A percentile compares a stretch with the other conserved stretches of the same genome.
Evolutionary conservation across 1,284 basidiomycete species (phyloP).

Genomic region (Inonotus obliquus): DNA sequence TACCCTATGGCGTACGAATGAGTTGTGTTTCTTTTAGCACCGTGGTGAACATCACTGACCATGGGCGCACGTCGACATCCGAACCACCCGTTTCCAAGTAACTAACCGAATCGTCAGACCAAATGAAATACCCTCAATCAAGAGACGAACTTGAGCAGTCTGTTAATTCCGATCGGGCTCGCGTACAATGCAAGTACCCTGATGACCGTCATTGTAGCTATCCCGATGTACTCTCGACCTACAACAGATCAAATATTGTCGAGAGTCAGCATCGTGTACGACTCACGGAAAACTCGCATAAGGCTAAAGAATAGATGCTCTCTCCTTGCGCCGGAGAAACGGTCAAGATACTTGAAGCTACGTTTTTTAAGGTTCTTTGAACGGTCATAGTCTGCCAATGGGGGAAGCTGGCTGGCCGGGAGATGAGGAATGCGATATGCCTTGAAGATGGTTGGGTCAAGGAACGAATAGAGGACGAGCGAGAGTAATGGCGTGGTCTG

Average conservation of each 20-base stretch:
- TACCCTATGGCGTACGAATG: slow-evolving; percentile 31
- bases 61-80: slow-evolving; percentile 37
- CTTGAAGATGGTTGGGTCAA: slow-evolving; percentile 46
- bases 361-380: slow-evolving; percentile 32
- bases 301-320: slow-evolving; percentile 32
- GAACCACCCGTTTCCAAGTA: slow-evolving; percentile 40
- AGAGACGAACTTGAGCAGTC: slow-evolving; percentile 30
- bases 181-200: slow-evolving; percentile 29
- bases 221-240: slow-evolving; percentile 20
- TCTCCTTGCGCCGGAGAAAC: slow-evolving; percentile 29
- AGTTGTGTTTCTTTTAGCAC: slow-evolving; percentile 27
- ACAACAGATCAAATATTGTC: not conserved
- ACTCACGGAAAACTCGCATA: slow-evolving; percentile 24
- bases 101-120: slow-evolving; percentile 19
- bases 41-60: slow-evolving; percentile 22
- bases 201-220: slow-evolving; percentile 18
- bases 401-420: slow-evolving; percentile 43
- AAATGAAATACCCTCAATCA: slow-evolving; percentile 8
- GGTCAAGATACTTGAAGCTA: slow-evolving; percentile 43
- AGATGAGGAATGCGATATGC: slow-evolving; percentile 42
- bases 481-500: slow-evolving; percentile 60
- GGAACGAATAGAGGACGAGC: slow-evolving; percentile 51
- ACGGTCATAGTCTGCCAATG: slow-evolving; percentile 55
- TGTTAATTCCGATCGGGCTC: slow-evolving; percentile 42
- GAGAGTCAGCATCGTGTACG: not conserved